phyloP scores from a whole-genome alignment of 768 basidiomycete species.

The Chalciporus sphaerocephalus region DNA sequence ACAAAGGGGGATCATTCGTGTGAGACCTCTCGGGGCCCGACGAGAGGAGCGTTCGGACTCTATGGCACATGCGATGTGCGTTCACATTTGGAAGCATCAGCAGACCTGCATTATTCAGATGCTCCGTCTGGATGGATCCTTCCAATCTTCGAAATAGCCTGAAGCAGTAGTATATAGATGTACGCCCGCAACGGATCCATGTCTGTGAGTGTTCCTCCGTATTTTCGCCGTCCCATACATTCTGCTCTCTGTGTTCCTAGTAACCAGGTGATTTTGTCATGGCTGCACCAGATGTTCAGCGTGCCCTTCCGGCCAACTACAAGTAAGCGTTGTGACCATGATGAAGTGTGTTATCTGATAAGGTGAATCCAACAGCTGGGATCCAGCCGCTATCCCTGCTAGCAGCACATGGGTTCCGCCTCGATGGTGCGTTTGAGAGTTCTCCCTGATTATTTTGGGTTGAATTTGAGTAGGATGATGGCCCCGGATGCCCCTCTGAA shows the following conservation, averaged over 20 bases:
- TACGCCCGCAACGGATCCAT: too few relatives aligned
- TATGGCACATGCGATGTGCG: not conserved
- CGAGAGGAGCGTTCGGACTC: too few relatives aligned
- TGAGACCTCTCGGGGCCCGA: too few relatives aligned
- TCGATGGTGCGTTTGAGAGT: conserved; percentile 14
- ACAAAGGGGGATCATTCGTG: too few relatives aligned
- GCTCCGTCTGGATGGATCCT: not conserved
- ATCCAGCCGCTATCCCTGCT: conserved; percentile 20
- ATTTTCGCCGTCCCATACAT: not conserved
- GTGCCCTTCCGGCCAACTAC: conserved; percentile 9
- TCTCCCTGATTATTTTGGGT: not conserved
- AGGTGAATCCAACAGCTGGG: conserved; percentile 15
- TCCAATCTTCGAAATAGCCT: not conserved
- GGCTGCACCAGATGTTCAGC: conserved; percentile 23
- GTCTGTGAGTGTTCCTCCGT: not conserved
- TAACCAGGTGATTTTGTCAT: conserved; percentile 4
- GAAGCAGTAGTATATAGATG: not conserved
- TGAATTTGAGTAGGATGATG: conserved; percentile 18
- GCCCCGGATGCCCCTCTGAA: conserved; percentile 5
- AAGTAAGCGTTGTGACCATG: conserved; percentile 7
- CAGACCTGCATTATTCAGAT: not conserved
- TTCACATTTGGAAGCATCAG: not conserved
- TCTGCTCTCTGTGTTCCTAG: too few relatives aligned
- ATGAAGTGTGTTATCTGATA: not conserved
- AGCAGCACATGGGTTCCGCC: conserved; percentile 27